Conservation (phyloP, 2,329 filamentous ascomycete species). For the Neopestalotiopsis sp. region DNA sequence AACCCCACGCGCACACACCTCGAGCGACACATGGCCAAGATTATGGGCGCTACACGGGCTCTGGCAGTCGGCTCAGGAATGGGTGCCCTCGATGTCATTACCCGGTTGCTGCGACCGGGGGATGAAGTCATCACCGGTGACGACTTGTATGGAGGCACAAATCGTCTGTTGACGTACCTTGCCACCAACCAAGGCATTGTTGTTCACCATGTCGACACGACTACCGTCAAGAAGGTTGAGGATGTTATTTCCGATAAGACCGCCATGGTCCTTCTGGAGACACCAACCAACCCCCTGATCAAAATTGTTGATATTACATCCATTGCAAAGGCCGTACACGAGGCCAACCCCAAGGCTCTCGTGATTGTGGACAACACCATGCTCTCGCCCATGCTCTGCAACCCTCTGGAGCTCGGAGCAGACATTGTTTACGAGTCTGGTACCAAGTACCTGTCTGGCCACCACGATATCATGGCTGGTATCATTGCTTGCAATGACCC, state of each 20-base stretch:
- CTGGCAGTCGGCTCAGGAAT: slow-evolving; percentile 96
- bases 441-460: slow-evolving; percentile 96
- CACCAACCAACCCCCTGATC: slow-evolving; percentile 96
- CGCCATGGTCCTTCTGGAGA: slow-evolving; percentile 93
- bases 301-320: slow-evolving; percentile 92
- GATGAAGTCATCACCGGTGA: slow-evolving; percentile 98
- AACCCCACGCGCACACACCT: slow-evolving; percentile 96
- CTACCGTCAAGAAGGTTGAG: slow-evolving; percentile 72
- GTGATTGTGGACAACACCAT: slow-evolving; percentile 98
- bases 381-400: slow-evolving; percentile 93
- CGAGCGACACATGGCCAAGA: slow-evolving; percentile 96
- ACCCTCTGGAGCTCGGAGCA: slow-evolving; percentile 91
- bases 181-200: slow-evolving; percentile 88
- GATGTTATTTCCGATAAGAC: slow-evolving; percentile 78
- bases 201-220: slow-evolving; percentile 97
- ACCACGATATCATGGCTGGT: slow-evolving; percentile 99
- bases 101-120: slow-evolving; percentile 84
- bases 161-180: slow-evolving; percentile 91
- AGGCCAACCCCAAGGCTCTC: slow-evolving; percentile 76
- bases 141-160: slow-evolving; percentile 94
- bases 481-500: slow-evolving; percentile 90
- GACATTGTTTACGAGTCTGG: slow-evolving; percentile 98
- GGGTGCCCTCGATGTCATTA: slow-evolving; percentile 96
- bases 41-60: slow-evolving; percentile 93
- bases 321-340: slow-evolving; percentile 79